These are phyloP conservation scores for Teratosphaeria viscida DNA, from an alignment of 2,329 filamentous ascomycete genomes.

Conservation along the genomic window DNA sequence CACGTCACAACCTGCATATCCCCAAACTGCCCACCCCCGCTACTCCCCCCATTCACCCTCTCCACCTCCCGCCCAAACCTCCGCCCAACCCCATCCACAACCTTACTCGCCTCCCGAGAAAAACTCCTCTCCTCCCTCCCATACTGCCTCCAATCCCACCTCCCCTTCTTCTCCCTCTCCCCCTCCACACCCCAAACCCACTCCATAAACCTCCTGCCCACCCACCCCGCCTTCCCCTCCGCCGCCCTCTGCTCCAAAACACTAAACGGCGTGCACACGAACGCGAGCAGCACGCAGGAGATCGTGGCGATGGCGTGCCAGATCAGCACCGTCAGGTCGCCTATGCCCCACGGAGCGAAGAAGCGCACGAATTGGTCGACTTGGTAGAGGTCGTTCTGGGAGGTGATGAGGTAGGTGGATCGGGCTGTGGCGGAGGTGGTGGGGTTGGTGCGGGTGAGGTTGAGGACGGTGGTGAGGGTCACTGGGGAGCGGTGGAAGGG, in stretches of 20 bases:
- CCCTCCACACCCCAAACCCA: neutral
- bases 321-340: conserved; percentile 38
- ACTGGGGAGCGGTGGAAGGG: conserved; percentile 57
- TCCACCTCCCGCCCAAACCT: neutral
- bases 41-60: neutral
- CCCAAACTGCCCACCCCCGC: conserved; percentile 7
- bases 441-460: conserved; percentile 16
- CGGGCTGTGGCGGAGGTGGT: conserved; percentile 1
- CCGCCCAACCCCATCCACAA: neutral
- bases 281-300: conserved; percentile 45
- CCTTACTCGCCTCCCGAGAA: neutral
- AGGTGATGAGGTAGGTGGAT: conserved; percentile 57
- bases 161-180: neutral
- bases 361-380: conserved; percentile 67
- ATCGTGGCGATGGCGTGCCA: conserved; percentile 57
- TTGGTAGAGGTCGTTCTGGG: conserved; percentile 76
- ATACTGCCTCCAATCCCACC: neutral
- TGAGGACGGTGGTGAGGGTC: conserved; percentile 24
- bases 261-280: conserved; percentile 1
- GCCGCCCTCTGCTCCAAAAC: conserved; percentile 34
- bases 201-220: neutral
- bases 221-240: neutral
- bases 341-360: conserved; percentile 47
- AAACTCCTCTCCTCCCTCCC: conserved; percentile 3
- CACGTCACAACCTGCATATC: conserved; percentile 11